A percentile compares a stretch with the other conserved stretches of the same genome.
Conservation (phyloP, 176 grass and related monocot genomes). For the Oryza coarctata region DNA sequence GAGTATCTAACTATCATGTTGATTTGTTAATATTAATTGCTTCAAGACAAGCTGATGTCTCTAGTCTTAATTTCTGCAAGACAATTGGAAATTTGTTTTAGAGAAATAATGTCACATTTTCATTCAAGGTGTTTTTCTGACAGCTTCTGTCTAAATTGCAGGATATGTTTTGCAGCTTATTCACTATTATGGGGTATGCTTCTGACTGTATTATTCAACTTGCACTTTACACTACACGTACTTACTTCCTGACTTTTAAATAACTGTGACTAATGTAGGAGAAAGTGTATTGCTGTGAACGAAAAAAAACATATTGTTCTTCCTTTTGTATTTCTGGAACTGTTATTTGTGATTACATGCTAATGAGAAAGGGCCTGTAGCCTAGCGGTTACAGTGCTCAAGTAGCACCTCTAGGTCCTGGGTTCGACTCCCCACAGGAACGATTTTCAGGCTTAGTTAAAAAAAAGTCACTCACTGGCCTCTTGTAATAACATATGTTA, state of each 20-base stretch:
- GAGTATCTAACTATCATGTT: neutral
- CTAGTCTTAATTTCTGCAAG: neutral
- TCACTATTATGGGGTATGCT: constrained; percentile 86
- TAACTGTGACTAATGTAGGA: neutral
- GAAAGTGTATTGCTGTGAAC: neutral
- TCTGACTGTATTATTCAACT: constrained; percentile 15
- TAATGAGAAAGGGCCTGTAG: too few species aligned
- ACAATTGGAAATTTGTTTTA: neutral
- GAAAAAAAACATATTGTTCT: neutral
- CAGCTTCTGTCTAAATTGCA: constrained; percentile 41
- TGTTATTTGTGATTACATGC: neutral
- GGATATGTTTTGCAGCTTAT: constrained; percentile 99
- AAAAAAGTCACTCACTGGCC: too few species aligned
- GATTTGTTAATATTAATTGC: neutral
- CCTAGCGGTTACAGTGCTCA: too few species aligned
- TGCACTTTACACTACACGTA: constrained; percentile 8
- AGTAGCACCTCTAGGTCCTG: too few species aligned
- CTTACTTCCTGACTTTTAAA: neutral
- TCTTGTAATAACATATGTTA: too few species aligned
- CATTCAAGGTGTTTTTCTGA: constrained; percentile 37
- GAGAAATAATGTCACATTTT: neutral
- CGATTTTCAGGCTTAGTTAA: too few species aligned
- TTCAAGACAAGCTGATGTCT: neutral
- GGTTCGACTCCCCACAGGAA: too few species aligned
- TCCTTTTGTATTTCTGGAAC: constrained; percentile 1